A percentile compares a stretch with the other conserved stretches of the same genome.
Conservation (phyloP, 495 filamentous ascomycete genomes). For the Astrocystis sublimbata region DNA sequence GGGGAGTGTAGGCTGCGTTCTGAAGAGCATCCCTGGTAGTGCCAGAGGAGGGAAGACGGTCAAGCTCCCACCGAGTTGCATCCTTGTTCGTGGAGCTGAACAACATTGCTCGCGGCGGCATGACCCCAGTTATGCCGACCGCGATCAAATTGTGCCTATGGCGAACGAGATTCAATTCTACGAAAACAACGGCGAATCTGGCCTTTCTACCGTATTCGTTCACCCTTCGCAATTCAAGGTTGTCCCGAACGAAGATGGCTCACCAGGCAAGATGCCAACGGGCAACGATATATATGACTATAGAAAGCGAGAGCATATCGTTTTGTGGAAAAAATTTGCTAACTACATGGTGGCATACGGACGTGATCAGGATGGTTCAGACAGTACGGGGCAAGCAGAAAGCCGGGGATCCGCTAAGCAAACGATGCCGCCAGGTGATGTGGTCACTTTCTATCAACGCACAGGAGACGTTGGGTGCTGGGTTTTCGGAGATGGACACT, state of each 20-base stretch:
- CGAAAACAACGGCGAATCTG: slow-evolving; percentile 68
- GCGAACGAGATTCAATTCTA: slow-evolving; percentile 71
- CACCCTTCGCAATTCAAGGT: slow-evolving; percentile 61
- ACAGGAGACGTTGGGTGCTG: slow-evolving; percentile 85
- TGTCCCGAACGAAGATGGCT: slow-evolving; percentile 51
- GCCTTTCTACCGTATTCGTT: slow-evolving; percentile 64
- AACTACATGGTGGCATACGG: slow-evolving; percentile 83
- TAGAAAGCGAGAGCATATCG: slow-evolving; percentile 70
- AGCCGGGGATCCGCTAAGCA: slow-evolving; percentile 49
- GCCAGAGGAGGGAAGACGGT: slow-evolving; percentile 51
- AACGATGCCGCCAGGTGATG: slow-evolving; percentile 53
- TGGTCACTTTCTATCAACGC: slow-evolving; percentile 86
- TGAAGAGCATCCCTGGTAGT: slow-evolving; percentile 54
- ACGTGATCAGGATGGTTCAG: slow-evolving; percentile 51
- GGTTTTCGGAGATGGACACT: slow-evolving; percentile 84
- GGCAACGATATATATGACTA: slow-evolving; percentile 62
- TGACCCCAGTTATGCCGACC: slow-evolving; percentile 56
- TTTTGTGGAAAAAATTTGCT: slow-evolving; percentile 87
- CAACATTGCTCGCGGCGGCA: slow-evolving; percentile 58
- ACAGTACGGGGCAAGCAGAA: slow-evolving; percentile 47
- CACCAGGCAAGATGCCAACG: slow-evolving; percentile 51
- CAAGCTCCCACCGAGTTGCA: slow-evolving; percentile 60
- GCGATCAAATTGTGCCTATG: slow-evolving; percentile 66
- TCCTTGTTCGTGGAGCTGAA: slow-evolving; percentile 68
- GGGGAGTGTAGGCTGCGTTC: slow-evolving; percentile 79